Base-by-base conservation (phyloP, 805 yeast genomes). In the Debaryomyces hansenii region DNA sequence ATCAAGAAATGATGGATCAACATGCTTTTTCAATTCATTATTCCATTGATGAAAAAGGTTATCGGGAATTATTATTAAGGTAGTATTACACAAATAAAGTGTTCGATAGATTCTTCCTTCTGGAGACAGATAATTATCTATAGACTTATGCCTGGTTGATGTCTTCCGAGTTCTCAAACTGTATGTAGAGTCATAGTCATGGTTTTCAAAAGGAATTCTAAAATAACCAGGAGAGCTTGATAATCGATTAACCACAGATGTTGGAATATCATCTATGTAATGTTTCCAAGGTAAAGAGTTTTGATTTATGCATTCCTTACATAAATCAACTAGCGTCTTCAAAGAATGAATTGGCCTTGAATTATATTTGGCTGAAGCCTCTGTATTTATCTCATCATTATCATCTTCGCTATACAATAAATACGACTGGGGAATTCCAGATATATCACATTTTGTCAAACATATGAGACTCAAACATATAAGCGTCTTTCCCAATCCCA, bases 21-120 rank as follows among this genome's bases (percentile, higher is more conserved):
- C 62, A 56, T 85, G 91, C 51, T 83, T 84, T 12, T 63, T 61
- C 2, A 84, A 63, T 56, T 85, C 90, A 11, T 63, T 54, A 20
- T 62, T 65, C 91, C 90, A 85, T 57, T 85, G 91, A 48, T 76
- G 79, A 49, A 82, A 76, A 12, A 85, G 63, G 54, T 84, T 83
- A 54, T 84, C 87, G 0, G 91, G 91, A 6, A 80, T 79, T 1
- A 85, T 75, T 11, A 84, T 69, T 35, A 85, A 59, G 0, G 90
- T 83, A 0, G 85, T 67, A 6, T 75, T 69, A 14, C 83, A 75
- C 4, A 83, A 63, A 20, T 66, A 65, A 1, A 78, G 51, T 29
- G 69, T 69, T 37, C 62, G 64, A 47, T 44, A 58, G 21, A 47
- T 45, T 11, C 40, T 37, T 1, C 63, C 63, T 41, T 59, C 63